Conservation (phyloP, 1,284 basidiomycete genomes). For the Sphagnurus paluster region DNA sequence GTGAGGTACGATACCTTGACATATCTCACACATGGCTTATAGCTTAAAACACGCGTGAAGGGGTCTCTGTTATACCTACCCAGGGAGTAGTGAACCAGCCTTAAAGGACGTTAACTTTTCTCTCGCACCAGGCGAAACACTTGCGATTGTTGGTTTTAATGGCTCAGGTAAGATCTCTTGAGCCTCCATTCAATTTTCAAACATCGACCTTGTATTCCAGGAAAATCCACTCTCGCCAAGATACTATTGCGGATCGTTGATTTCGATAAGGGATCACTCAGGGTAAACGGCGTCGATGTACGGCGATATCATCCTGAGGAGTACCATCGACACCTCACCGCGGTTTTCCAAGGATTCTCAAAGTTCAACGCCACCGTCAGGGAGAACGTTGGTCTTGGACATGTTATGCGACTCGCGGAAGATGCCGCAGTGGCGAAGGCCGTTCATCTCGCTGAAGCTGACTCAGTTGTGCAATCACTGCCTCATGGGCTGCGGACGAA, state of each 20-base stretch:
- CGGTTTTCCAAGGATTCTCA: constrained; percentile 83
- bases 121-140: constrained; percentile 69
- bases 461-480: constrained; percentile 56
- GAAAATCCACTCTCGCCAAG: constrained; percentile 82
- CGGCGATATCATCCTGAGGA: constrained; percentile 62
- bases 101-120: constrained; percentile 68
- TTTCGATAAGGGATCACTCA: constrained; percentile 63
- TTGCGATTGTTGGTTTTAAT: constrained; percentile 83
- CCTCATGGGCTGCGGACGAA: constrained; percentile 68
- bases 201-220: constrained; percentile 34
- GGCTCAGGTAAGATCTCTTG: constrained; percentile 69
- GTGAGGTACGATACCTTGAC: constrained; percentile 50
- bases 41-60: constrained; percentile 40
- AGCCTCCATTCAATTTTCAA: constrained; percentile 1
- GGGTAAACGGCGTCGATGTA: constrained; percentile 68
- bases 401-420: constrained; percentile 55
- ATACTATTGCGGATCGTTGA: constrained; percentile 76
- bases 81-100: constrained; percentile 63
- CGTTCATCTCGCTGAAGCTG: constrained; percentile 65
- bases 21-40: constrained; percentile 11
- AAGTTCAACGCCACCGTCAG: constrained; percentile 72
- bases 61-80: constrained; percentile 75
- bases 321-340: constrained; percentile 69
- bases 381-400: constrained; percentile 80
- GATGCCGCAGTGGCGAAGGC: constrained; percentile 57